phyloP scores from a whole-genome alignment of 2,329 filamentous ascomycete genomes.

The Phialophora expanda region DNA sequence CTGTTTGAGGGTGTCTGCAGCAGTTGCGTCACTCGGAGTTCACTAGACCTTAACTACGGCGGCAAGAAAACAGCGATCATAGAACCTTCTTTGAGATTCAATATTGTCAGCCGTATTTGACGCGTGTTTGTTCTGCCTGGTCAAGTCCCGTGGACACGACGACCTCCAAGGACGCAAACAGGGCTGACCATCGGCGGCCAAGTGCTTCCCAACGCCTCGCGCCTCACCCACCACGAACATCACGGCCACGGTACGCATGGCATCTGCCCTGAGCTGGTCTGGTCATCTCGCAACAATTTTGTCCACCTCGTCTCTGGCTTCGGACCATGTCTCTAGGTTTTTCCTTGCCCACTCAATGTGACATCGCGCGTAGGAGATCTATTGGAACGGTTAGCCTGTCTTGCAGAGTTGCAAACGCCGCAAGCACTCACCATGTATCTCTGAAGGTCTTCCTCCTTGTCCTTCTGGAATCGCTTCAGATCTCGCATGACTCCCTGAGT shows the following conservation, averaged over 20 bases:
- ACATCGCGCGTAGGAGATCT: slow-evolving; percentile 91
- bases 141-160: neutral
- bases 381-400: slow-evolving; percentile 14
- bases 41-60: neutral
- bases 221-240: neutral
- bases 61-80: neutral
- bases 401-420: neutral
- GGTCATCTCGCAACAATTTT: slow-evolving; percentile 67
- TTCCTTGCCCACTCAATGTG: slow-evolving; percentile 95
- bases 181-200: slow-evolving; percentile 6
- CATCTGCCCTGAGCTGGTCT: neutral
- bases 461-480: slow-evolving; percentile 86
- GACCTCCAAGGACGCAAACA: neutral
- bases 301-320: slow-evolving; percentile 82
- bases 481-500: slow-evolving; percentile 87
- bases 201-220: slow-evolving; percentile 4
- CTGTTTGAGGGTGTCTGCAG: neutral
- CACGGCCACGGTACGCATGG: neutral
- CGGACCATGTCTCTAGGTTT: slow-evolving; percentile 89
- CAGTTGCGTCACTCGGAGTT: neutral
- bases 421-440: slow-evolving; percentile 83
- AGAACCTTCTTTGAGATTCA: neutral
- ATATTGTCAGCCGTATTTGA: slow-evolving; percentile 3
- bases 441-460: slow-evolving; percentile 93
- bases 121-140: slow-evolving; percentile 3